Base-by-base conservation (phyloP, 257 asterid genomes). In the Gentiana straminea region DNA sequence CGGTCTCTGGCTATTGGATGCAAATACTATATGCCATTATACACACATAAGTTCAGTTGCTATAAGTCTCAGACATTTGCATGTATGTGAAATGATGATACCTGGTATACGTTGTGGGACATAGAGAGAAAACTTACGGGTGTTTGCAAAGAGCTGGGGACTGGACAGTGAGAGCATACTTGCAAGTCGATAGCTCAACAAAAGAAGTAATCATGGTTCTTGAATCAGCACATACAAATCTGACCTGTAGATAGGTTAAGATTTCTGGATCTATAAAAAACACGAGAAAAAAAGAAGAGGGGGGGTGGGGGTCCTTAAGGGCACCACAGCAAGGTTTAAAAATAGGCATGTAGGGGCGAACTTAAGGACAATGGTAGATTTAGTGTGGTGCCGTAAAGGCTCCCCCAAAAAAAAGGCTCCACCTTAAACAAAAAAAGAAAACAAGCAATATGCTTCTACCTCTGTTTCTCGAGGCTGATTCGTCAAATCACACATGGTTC, bases 151-250 rank as follows among this genome's bases (percentile, higher is more conserved):
- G 99, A 2, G 75, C 75, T 49, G 99, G 97, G 68, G 91, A 79
- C n/a, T 92, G 95, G 57, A 92, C 73, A 53, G 99, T 92, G 69
- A 88, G 89, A 36, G 97, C 99, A 64, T 92, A 88, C 71, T 81
- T 92, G 93, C 99, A 88, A 49, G 99, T 92, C 64, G 99, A 83
- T 74, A 92, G 58, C 73, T 92, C 99, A 53, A 93, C 85, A 67
- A 92, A 78, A 47, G 97, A 88, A 77, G 89, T 92, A 64, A 92
- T 92, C 94, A 83, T 82, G 34, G 95, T 85, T 79, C 95, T 79
- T 50, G 91, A 80, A 73, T 88, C 99, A 35, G 94, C 75, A 70
- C 99, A 92, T 49, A 92, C 99, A 67, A 92, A 92, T 60, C 99
- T 79, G 70, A 92, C 97, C 98, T 91, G 79, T 68, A 81, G 70